phyloP scores from a whole-genome alignment of 1,139 yeast genomes.

The Oligophagozyma castellii region DNA sequence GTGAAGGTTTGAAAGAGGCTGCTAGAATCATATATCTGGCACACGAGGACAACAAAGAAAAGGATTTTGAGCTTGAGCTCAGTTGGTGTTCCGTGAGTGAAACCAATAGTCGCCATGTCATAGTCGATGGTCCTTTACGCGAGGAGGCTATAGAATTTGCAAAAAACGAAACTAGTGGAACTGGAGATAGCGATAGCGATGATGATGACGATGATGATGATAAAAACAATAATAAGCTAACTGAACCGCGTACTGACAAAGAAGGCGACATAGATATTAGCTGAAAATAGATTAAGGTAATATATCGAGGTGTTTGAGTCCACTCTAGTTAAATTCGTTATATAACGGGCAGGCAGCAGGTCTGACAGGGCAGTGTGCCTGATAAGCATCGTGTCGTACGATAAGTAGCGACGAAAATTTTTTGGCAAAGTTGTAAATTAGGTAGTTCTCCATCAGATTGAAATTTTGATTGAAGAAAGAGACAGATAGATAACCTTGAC shows the following conservation, averaged over 20 bases:
- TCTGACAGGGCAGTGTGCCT: too few relatives aligned
- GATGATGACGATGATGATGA: slow-evolving; percentile 18
- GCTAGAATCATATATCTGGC: slow-evolving; percentile 88
- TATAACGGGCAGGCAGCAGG: too few relatives aligned
- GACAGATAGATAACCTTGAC: too few relatives aligned
- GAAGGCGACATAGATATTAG: not conserved
- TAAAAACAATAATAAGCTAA: slow-evolving; percentile 31
- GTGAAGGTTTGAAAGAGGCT: slow-evolving; percentile 83
- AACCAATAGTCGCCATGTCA: slow-evolving; percentile 70
- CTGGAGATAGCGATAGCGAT: slow-evolving; percentile 44
- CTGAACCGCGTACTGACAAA: not conserved
- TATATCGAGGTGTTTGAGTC: too few relatives aligned
- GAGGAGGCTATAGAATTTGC: slow-evolving; percentile 77
- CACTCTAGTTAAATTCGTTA: too few relatives aligned
- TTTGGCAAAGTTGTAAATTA: too few relatives aligned
- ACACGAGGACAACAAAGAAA: slow-evolving; percentile 95
- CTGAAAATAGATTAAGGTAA: too few relatives aligned
- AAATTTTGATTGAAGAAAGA: too few relatives aligned
- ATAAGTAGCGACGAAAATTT: too few relatives aligned
- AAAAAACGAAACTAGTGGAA: slow-evolving; percentile 69
- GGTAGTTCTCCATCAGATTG: too few relatives aligned
- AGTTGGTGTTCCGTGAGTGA: slow-evolving; percentile 72
- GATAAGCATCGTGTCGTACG: too few relatives aligned
- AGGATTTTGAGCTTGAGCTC: slow-evolving; percentile 89
- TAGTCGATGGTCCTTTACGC: slow-evolving; percentile 63